A percentile compares a stretch with the other conserved stretches of the same genome.
phyloP scores from a whole-genome alignment of 805 yeast genomes.

The Cyberlindnera euphorbiae region DNA sequence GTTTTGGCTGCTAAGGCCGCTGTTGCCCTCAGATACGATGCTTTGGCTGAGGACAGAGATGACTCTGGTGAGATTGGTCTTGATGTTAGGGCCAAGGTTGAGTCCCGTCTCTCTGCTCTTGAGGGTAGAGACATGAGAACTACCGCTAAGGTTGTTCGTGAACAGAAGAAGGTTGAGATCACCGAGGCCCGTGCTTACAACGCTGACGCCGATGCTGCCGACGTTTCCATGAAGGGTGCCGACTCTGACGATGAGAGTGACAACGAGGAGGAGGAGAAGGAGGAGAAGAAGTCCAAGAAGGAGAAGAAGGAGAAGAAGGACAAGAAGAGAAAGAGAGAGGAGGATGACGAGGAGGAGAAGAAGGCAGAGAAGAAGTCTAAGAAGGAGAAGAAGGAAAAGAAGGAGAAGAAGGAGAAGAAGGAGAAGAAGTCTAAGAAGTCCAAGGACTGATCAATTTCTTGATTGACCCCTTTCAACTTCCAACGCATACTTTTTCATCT shows the following conservation, averaged over 20 bases:
- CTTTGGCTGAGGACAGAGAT: constrained; percentile 93
- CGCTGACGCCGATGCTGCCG: constrained; percentile 79
- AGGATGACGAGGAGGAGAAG: constrained; percentile 27
- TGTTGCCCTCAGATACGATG: constrained; percentile 93
- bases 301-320: constrained; percentile 31
- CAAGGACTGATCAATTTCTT: constrained; percentile 10
- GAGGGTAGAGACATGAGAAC: constrained; percentile 97
- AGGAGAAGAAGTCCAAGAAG: constrained; percentile 31
- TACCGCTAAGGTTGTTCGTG: constrained; percentile 75
- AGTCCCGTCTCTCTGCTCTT: constrained; percentile 85
- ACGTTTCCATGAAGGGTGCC: constrained; percentile 27
- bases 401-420: constrained; percentile 17
- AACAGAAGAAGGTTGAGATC: constrained; percentile 81
- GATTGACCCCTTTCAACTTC: too few species aligned
- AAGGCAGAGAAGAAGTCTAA: constrained; percentile 24
- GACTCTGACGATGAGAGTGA: constrained; percentile 36
- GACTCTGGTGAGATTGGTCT: constrained; percentile 93
- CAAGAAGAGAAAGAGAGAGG: constrained; percentile 22
- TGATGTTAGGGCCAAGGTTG: constrained; percentile 88
- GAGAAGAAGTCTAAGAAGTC: constrained; percentile 19
- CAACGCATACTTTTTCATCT: background rate
- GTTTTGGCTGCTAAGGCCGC: constrained; percentile 98
- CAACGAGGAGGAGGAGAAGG: constrained; percentile 33
- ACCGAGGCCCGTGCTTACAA: constrained; percentile 85
- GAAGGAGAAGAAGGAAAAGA: constrained; percentile 19